These are phyloP conservation scores for Protomyces pachydermus DNA, from an alignment of 1,139 yeast species.

Conservation along the genomic window DNA sequence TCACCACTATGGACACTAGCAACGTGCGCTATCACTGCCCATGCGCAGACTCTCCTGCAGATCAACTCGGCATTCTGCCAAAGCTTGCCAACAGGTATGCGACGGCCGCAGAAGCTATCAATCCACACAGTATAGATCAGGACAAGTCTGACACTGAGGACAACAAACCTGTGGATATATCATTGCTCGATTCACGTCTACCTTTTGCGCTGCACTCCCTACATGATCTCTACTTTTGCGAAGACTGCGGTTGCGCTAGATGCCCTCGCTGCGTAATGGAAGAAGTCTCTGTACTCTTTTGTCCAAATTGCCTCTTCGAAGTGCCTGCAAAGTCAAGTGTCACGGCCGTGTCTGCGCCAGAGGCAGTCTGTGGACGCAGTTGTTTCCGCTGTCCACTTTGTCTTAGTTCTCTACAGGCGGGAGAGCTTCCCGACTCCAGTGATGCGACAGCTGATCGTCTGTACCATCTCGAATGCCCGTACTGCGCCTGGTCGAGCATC, in stretches of 20 bases:
- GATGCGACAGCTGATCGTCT: neutral
- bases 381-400: slow-evolving; percentile 33
- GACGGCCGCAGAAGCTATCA: too few relatives aligned
- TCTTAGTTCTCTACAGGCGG: slow-evolving; percentile 25
- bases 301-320: slow-evolving; percentile 33
- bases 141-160: neutral
- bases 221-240: slow-evolving; percentile 32
- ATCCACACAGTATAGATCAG: neutral
- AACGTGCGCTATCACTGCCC: slow-evolving; percentile 49
- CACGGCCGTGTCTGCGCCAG: neutral
- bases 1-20: slow-evolving; percentile 35
- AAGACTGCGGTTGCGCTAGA: slow-evolving; percentile 31
- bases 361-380: slow-evolving; percentile 31
- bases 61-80: neutral
- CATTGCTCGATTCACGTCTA: slow-evolving; percentile 5
- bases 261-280: slow-evolving; percentile 34
- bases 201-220: slow-evolving; percentile 31
- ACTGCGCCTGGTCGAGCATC: slow-evolving; percentile 32
- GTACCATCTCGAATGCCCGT: slow-evolving; percentile 29
- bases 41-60: neutral
- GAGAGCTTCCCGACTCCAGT: neutral
- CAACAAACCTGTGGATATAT: neutral
- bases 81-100: too few relatives aligned
- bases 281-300: slow-evolving; percentile 32
- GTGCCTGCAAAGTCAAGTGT: slow-evolving; percentile 24